Percentiles rank a stretch among this genome's conserved stretches.
phyloP scores from a whole-genome alignment of 495 filamentous ascomycete genomes.

The Neohortaea acidophila region DNA sequence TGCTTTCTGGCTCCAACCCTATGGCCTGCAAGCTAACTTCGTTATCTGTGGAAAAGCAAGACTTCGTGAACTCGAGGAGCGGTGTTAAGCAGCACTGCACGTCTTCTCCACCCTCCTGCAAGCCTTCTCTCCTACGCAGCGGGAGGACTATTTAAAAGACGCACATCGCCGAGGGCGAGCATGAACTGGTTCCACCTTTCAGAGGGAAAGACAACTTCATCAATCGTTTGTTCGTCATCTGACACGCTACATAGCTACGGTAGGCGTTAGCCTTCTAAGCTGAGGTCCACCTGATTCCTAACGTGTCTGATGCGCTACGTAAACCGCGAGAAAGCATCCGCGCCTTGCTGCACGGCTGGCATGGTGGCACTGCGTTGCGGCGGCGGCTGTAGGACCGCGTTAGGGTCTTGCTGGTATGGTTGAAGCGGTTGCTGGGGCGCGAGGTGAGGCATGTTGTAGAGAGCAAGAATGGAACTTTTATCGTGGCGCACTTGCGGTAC shows the following conservation, averaged over 20 bases:
- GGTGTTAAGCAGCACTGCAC: conserved; percentile 27
- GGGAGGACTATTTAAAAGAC: conserved; percentile 25
- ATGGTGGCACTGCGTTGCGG: conserved; percentile 14
- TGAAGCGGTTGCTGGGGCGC: conserved; percentile 34
- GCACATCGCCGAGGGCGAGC: too few relatives aligned
- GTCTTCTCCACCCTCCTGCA: conserved; percentile 27
- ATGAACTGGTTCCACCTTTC: too few relatives aligned
- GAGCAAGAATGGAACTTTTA: conserved; percentile 72
- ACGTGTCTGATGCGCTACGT: too few relatives aligned
- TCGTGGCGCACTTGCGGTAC: conserved; percentile 40
- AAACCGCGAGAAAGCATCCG: conserved; percentile 94
- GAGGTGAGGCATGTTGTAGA: conserved; percentile 70
- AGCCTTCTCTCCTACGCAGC: conserved; percentile 12
- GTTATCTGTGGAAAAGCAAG: conserved; percentile 25
- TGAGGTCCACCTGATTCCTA: too few relatives aligned
- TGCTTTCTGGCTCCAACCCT: conserved; percentile 20
- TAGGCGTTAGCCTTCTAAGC: too few relatives aligned
- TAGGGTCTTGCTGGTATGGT: conserved; percentile 17
- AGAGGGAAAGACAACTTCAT: too few relatives aligned
- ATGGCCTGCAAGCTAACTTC: conserved; percentile 28
- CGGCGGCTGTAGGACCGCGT: conserved; percentile 12
- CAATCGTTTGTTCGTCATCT: too few relatives aligned
- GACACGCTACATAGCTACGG: too few relatives aligned
- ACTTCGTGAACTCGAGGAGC: conserved; percentile 3
- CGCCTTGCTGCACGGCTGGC: conserved; percentile 14